phyloP scores from a whole-genome alignment of 768 basidiomycete genomes.

The Piloderma croceum region DNA sequence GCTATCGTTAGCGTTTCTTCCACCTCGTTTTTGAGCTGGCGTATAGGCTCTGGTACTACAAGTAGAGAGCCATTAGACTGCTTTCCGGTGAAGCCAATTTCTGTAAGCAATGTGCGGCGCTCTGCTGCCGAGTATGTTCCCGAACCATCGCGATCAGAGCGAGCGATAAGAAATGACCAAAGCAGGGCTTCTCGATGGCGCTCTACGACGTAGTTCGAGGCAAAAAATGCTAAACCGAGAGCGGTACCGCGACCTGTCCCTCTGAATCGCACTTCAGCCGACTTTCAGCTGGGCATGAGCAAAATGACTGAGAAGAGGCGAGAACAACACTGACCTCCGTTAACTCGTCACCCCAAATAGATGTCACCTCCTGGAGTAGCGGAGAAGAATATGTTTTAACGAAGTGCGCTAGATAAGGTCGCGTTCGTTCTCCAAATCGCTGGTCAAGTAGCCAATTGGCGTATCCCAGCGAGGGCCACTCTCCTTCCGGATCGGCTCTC shows the following conservation, averaged over 20 bases:
- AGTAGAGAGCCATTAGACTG: slow-evolving; percentile 1
- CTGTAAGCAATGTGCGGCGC: too few species aligned
- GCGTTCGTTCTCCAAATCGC: slow-evolving; percentile 10
- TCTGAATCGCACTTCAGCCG: slow-evolving; percentile 13
- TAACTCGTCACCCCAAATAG: slow-evolving; percentile 11
- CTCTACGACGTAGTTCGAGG: too few species aligned
- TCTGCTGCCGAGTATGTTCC: background rate
- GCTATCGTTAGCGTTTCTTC: too few species aligned
- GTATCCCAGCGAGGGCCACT: slow-evolving; percentile 12
- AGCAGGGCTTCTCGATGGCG: too few species aligned
- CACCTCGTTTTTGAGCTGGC: too few species aligned
- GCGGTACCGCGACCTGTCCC: too few species aligned
- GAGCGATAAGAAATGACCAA: too few species aligned
- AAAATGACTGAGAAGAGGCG: background rate
- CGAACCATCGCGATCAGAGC: slow-evolving; percentile 10
- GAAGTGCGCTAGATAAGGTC: slow-evolving; percentile 12
- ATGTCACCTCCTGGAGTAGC: slow-evolving; percentile 10
- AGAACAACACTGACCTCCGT: slow-evolving; percentile 3
- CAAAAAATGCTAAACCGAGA: too few species aligned
- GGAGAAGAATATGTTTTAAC: slow-evolving; percentile 10
- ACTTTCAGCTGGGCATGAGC: slow-evolving; percentile 1
- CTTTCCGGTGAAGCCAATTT: too few species aligned
- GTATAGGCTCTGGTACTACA: slow-evolving; percentile 10
- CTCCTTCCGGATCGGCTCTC: slow-evolving; percentile 13
- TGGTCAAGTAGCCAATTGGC: slow-evolving; percentile 7